Percentiles rank a stretch among this genome's conserved stretches.
Conservation (phyloP, 2,329 filamentous ascomycete species). For the Trichophyton benhamiae region DNA sequence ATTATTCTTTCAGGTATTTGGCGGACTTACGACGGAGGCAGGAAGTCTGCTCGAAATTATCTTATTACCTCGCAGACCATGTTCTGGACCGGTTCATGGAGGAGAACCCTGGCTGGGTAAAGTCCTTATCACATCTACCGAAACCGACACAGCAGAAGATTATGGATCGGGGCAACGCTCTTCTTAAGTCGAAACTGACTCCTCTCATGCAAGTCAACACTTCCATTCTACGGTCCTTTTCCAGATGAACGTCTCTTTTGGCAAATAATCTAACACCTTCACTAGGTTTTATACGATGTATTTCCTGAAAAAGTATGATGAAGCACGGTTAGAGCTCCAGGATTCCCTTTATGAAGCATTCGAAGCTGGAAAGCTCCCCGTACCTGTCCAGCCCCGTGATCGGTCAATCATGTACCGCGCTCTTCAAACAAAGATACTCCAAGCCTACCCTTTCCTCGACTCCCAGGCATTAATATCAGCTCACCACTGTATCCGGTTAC, state of each 20-base stretch:
- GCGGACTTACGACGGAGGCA: conserved; percentile 27
- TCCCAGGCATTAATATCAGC: conserved; percentile 29
- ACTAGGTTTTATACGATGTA: conserved; percentile 31
- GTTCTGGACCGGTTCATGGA: conserved; percentile 30
- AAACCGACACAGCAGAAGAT: conserved; percentile 25
- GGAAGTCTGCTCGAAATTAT: conserved; percentile 28
- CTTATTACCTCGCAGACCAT: conserved; percentile 31
- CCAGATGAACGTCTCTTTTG: too few species aligned
- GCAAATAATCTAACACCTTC: neutral
- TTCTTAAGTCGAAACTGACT: conserved; percentile 29
- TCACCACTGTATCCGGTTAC: conserved; percentile 31
- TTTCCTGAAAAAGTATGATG: conserved; percentile 31
- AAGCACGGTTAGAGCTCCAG: conserved; percentile 27
- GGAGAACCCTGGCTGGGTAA: conserved; percentile 19
- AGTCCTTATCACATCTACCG: conserved; percentile 24
- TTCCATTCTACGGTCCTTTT: neutral
- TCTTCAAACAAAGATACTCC: conserved; percentile 28
- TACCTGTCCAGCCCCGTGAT: conserved; percentile 24
- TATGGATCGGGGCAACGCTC: conserved; percentile 23
- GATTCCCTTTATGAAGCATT: conserved; percentile 28
- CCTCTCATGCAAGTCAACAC: conserved; percentile 28
- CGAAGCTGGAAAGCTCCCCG: conserved; percentile 27
- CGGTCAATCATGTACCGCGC: conserved; percentile 27
- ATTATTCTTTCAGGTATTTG: conserved; percentile 33
- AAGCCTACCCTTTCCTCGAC: conserved; percentile 30